phyloP scores from a whole-genome alignment of 371 early-diverging fungal species.

The Mucor circinelloides region DNA sequence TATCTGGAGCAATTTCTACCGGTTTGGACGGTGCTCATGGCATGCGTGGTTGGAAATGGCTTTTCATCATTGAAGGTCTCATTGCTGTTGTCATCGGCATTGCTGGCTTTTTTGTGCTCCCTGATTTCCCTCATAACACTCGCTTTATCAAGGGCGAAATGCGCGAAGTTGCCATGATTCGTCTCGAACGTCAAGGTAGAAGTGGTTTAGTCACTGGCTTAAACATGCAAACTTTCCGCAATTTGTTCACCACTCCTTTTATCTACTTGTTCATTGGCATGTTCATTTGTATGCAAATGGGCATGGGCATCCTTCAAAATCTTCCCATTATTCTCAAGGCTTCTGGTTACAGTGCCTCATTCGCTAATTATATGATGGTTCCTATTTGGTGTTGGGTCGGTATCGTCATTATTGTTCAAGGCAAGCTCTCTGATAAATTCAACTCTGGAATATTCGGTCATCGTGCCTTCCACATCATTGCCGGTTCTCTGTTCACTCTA shows the following conservation, averaged over 20 bases:
- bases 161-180: slow-evolving; percentile 48
- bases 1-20: slow-evolving; percentile 41
- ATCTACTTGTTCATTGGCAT: slow-evolving; percentile 36
- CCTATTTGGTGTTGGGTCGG: slow-evolving; percentile 49
- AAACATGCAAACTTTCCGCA: slow-evolving; percentile 35
- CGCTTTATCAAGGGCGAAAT: slow-evolving; percentile 54
- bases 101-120: slow-evolving; percentile 52
- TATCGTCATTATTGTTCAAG: slow-evolving; percentile 43
- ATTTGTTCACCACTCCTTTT: slow-evolving; percentile 43
- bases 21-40: slow-evolving; percentile 45
- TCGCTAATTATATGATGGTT: slow-evolving; percentile 50
- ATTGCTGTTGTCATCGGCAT: slow-evolving; percentile 48
- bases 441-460: slow-evolving; percentile 4
- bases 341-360: slow-evolving; percentile 33
- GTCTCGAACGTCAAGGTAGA: slow-evolving; percentile 51
- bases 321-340: slow-evolving; percentile 43
- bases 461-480: slow-evolving; percentile 46
- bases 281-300: slow-evolving; percentile 49
- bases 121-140: slow-evolving; percentile 59
- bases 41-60: slow-evolving; percentile 63
- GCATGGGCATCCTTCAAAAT: slow-evolving; percentile 47
- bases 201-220: slow-evolving; percentile 22
- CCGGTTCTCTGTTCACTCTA: slow-evolving; percentile 36
- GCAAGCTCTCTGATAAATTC: slow-evolving; percentile 38
- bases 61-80: slow-evolving; percentile 61